These are phyloP conservation scores for Microcos paniculata DNA, from an alignment of 345 rosid species.

Conservation along the genomic window DNA sequence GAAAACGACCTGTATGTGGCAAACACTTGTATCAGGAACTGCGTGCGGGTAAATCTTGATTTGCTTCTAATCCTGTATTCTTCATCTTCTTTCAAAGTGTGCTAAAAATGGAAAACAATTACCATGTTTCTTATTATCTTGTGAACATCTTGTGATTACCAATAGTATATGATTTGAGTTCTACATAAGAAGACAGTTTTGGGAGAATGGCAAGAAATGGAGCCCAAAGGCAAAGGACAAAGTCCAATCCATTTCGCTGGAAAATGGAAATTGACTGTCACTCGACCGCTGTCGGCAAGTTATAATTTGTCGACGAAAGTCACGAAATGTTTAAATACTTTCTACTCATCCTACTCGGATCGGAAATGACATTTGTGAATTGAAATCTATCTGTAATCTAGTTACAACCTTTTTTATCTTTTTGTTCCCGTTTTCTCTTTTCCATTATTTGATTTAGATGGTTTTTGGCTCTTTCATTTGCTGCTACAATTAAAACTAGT, in stretches of 20 bases:
- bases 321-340: background rate
- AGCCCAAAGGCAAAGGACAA: background rate
- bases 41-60: background rate
- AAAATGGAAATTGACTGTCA: background rate
- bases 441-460: too few relatives aligned
- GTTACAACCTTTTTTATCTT: background rate
- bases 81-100: too few relatives aligned
- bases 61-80: background rate
- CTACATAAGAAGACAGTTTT: background rate
- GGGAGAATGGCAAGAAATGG: background rate
- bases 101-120: too few relatives aligned
- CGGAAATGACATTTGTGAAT: background rate
- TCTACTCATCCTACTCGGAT: background rate
- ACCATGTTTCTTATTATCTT: too few relatives aligned
- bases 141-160: too few relatives aligned
- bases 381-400: background rate
- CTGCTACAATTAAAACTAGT: too few relatives aligned
- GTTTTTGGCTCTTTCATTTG: too few relatives aligned
- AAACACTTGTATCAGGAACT: background rate
- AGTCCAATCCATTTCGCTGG: background rate
- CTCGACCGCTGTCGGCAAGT: conserved; percentile 8
- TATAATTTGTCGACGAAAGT: conserved; percentile 7
- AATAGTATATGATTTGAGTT: too few relatives aligned
- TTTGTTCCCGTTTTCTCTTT: too few relatives aligned
- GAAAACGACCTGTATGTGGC: background rate